A percentile compares a stretch with the other conserved stretches of the same genome.
Conservation (phyloP, 2,329 filamentous ascomycete genomes). For the Helotiales sp. region DNA sequence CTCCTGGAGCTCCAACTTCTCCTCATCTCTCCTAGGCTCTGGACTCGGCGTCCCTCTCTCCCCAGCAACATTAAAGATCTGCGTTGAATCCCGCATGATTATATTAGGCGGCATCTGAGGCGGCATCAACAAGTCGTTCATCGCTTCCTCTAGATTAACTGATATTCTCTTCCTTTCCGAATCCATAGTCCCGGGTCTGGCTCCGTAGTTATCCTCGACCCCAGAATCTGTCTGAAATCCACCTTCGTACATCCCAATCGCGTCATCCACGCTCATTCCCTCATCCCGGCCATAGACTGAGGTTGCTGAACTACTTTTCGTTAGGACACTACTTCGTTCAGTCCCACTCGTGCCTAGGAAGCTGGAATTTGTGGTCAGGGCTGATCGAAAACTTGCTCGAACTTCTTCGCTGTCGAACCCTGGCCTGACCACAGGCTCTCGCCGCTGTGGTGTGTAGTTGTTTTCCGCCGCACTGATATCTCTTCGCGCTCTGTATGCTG, state of each 20-base stretch:
- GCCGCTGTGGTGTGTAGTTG: constrained; percentile 27
- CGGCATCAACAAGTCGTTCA: constrained; percentile 24
- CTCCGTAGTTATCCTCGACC: constrained; percentile 39
- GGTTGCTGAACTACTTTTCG: constrained; percentile 74
- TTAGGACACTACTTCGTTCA: constrained; percentile 79
- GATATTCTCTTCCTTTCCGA: constrained; percentile 26
- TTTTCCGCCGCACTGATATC: constrained; percentile 28
- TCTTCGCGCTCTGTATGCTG: constrained; percentile 23
- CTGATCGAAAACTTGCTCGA: constrained; percentile 60
- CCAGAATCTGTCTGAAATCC: constrained; percentile 56
- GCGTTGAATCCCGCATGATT: constrained; percentile 40
- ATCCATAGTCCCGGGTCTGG: constrained; percentile 22
- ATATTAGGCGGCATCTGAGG: constrained; percentile 5
- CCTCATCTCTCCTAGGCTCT: constrained; percentile 27
- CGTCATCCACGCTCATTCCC: constrained; percentile 63
- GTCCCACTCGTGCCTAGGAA: constrained; percentile 63
- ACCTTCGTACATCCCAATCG: constrained; percentile 70
- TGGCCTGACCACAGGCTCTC: constrained; percentile 30
- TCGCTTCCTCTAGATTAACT: constrained; percentile 24
- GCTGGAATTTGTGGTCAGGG: constrained; percentile 59
- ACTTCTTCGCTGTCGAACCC: constrained; percentile 40
- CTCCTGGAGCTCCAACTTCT: constrained; percentile 17
- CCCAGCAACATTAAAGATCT: constrained; percentile 39
- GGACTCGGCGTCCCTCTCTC: constrained; percentile 42
- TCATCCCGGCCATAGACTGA: constrained; percentile 56